A percentile compares a stretch with the other conserved stretches of the same genome.
These are phyloP conservation scores for Geum urbanum DNA, from an alignment of 306 rosid species.

Conservation along the genomic window DNA sequence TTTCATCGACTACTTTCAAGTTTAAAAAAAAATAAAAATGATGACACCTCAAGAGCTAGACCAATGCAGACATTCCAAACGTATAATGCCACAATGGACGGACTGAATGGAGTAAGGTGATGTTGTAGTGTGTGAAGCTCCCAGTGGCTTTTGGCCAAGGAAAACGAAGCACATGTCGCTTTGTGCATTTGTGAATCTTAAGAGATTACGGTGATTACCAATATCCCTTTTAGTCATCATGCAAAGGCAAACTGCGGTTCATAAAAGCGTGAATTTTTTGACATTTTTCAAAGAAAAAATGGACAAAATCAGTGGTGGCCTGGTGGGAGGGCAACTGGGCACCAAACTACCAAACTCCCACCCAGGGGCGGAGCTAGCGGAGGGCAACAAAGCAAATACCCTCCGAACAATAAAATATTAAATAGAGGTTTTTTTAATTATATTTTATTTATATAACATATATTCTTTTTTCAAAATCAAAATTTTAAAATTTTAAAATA, in stretches of 20 bases:
- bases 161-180: background rate
- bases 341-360: conserved; percentile 6
- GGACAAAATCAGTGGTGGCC: background rate
- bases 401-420: too few relatives aligned
- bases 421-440: too few relatives aligned
- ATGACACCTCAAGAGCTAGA: background rate
- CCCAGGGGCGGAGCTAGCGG: too few relatives aligned
- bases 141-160: background rate
- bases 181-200: background rate
- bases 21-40: background rate
- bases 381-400: too few relatives aligned
- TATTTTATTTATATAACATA: too few relatives aligned
- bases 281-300: background rate
- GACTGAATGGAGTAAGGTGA: background rate
- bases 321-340: too few relatives aligned
- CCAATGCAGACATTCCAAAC: too few relatives aligned
- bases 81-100: too few relatives aligned
- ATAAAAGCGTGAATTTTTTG: background rate
- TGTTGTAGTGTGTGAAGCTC: background rate
- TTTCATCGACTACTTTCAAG: too few relatives aligned
- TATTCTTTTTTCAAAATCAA: too few relatives aligned
- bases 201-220: background rate
- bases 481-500: too few relatives aligned
- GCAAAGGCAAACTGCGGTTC: background rate
- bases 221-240: background rate